Conservation (phyloP, 176 grass and related monocot genomes). For the Metroxylon sagu region DNA sequence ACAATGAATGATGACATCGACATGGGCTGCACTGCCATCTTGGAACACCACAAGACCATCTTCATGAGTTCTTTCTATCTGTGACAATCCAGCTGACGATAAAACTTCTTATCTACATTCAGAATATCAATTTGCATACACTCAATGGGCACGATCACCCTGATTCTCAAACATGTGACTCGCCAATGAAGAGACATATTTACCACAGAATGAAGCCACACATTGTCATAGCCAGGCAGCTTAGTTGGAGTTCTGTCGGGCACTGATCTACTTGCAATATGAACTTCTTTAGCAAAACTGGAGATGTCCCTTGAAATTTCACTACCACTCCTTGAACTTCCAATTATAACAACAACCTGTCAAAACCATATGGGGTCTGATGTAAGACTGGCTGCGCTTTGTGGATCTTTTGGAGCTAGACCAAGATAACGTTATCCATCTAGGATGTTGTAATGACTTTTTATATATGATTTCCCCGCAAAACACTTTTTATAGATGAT, state of each 20-base stretch:
- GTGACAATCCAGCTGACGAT: neutral
- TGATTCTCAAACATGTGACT: slow-evolving; percentile 6
- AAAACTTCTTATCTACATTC: neutral
- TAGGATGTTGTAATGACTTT: no score
- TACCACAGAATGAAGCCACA: slow-evolving; percentile 93
- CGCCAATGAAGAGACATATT: slow-evolving; percentile 14
- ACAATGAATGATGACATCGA: slow-evolving; percentile 68
- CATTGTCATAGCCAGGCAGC: slow-evolving; percentile 51
- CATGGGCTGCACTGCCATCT: slow-evolving; percentile 46
- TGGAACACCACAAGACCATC: slow-evolving; percentile 57
- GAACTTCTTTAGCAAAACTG: slow-evolving; percentile 50
- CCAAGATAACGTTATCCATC: no score
- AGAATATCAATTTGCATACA: neutral
- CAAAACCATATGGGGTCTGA: neutral
- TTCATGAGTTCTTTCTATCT: slow-evolving; percentile 39
- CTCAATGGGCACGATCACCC: neutral
- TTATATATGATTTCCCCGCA: no score
- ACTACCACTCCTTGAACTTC: slow-evolving; percentile 41
- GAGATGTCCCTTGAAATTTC: slow-evolving; percentile 71
- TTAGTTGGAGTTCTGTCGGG: slow-evolving; percentile 24
- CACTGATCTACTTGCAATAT: slow-evolving; percentile 47
- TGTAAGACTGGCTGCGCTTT: neutral
- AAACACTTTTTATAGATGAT: no score
- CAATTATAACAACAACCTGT: slow-evolving; percentile 58
- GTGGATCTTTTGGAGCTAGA: neutral